A percentile compares a stretch with the other conserved stretches of the same genome.
Conservation (phyloP, 179 eudicot species). For the Silene noctiflora region DNA sequence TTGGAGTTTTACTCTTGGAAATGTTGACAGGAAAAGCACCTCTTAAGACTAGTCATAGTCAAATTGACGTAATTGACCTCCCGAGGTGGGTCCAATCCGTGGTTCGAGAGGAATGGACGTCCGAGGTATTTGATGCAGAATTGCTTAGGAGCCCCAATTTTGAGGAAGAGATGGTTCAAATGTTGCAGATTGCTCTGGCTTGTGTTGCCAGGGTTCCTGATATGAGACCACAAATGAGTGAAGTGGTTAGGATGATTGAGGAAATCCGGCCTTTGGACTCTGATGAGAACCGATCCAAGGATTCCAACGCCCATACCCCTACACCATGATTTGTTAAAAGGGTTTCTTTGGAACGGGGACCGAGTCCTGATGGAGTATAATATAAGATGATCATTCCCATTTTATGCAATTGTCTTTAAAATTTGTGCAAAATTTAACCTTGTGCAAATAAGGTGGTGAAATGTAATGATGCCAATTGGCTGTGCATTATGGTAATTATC, state of each 20-base stretch:
- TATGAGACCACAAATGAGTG: slow-evolving; percentile 60
- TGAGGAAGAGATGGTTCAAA: slow-evolving; percentile 89
- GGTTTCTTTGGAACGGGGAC: neutral
- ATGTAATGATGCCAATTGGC: slow-evolving; percentile 5
- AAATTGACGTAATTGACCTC: slow-evolving; percentile 59
- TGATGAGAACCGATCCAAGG: slow-evolving; percentile 63
- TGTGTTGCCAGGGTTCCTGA: slow-evolving; percentile 69
- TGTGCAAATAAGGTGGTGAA: neutral
- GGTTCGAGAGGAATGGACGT: slow-evolving; percentile 89
- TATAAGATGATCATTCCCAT: slow-evolving; percentile 9
- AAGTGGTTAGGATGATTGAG: slow-evolving; percentile 66
- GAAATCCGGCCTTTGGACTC: slow-evolving; percentile 48
- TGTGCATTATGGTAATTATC: neutral
- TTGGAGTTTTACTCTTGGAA: slow-evolving; percentile 80
- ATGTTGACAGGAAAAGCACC: slow-evolving; percentile 81
- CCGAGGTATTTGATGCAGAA: slow-evolving; percentile 80
- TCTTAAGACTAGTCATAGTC: slow-evolving; percentile 47
- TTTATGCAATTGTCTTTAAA: slow-evolving; percentile 11
- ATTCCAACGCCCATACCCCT: slow-evolving; percentile 49
- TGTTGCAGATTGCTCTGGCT: slow-evolving; percentile 81
- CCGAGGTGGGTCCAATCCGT: slow-evolving; percentile 91
- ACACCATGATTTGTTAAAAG: slow-evolving; percentile 23
- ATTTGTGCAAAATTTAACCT: neutral
- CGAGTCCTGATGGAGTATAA: neutral
- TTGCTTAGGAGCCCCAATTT: slow-evolving; percentile 47